Base-by-base conservation (phyloP, 805 yeast species). In the Myxozyma kluyveri region DNA sequence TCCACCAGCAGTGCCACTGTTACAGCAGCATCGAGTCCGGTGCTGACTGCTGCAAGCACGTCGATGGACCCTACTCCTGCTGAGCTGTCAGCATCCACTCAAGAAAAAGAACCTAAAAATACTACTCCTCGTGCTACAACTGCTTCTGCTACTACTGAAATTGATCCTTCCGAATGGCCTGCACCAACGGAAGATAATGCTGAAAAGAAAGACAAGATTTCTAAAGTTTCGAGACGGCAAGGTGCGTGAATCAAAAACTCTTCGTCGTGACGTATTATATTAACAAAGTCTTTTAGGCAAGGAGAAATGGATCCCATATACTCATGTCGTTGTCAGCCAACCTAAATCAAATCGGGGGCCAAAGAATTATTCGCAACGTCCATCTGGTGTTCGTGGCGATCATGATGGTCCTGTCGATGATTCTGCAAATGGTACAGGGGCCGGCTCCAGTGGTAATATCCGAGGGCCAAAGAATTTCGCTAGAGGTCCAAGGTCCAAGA, bases 281-380 rank as follows among this genome's bases (percentile, higher is more conserved):
- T 14, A 18, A 12, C 26, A 10, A 4, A 19, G 26, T 22, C 14
- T 19, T 56, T 39, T 61, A 35, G 81, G 82, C 50, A 81, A 78
- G 62, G 84, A 80, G 62, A 85, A 84, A 65, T 83, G 88, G 87
- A 77, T 82, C 36, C 88, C 88, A n/a, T 80, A 78, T 65, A 76
- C 80, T 60, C 86, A 81, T 24, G 69, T 79, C 38, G 78, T 78
- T 43, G 76, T 75, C 24, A 71, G 77, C 37, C 51, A 47, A 14
- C 36, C 58, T n/a, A 56, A 56, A 40, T 43, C 52, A 19, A 38
- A 42, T 24, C 32, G 59, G 22, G 39, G 27, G 17, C 71, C 76
- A 19, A 66, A 64, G 48, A 9, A 45, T 47, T 17, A 19, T 37
- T 17, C 26, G 29, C 36, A 49, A 41, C 45, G 54, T 22, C 54